phyloP scores from a whole-genome alignment of 768 basidiomycete species.

The Termitomyces heimii region DNA sequence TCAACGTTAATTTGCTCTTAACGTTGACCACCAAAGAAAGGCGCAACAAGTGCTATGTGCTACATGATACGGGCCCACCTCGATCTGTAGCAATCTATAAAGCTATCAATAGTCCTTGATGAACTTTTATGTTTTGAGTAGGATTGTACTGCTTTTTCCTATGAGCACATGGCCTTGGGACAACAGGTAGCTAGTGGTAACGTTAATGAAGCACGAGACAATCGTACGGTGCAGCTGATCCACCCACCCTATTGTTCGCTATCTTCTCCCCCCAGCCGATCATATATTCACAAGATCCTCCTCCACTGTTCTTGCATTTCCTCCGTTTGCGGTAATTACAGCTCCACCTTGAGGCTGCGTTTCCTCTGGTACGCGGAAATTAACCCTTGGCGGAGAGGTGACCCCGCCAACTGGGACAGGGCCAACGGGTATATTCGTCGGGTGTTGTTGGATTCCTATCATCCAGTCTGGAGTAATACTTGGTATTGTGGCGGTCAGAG shows the following conservation, averaged over 20 bases:
- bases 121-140: no score
- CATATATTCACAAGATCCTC: background rate
- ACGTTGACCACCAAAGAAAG: no score
- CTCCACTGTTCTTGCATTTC: background rate
- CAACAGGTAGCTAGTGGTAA: background rate
- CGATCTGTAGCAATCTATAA: no score
- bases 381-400: background rate
- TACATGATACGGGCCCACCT: no score
- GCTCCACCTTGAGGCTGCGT: background rate
- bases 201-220: background rate
- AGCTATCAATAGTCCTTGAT: no score
- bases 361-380: background rate
- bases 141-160: background rate
- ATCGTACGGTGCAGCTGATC: background rate
- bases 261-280: no score
- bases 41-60: no score
- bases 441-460: background rate
- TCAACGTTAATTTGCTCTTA: no score
- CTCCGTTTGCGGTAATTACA: background rate
- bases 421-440: background rate
- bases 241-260: no score
- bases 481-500: constrained; percentile 11
- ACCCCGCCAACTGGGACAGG: background rate
- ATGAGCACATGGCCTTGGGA: background rate
- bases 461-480: constrained; percentile 10